Evolutionary conservation across 805 yeast species (phyloP).

Genomic region (Saturnispora zaruensis): DNA sequence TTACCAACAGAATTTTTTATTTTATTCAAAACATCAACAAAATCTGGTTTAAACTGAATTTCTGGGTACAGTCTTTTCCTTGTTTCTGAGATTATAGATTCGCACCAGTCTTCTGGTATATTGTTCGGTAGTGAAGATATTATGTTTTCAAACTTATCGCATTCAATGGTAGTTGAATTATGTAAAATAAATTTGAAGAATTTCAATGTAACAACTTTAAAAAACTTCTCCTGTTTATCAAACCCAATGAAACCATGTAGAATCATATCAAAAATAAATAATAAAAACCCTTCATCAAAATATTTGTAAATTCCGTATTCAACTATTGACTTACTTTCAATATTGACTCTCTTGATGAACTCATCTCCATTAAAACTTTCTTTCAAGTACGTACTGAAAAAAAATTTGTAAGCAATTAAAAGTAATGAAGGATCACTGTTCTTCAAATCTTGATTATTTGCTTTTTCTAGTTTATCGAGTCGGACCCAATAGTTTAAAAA

Average conservation of each 20-base stretch:
- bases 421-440: constrained; percentile 2
- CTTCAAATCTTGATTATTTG: constrained; percentile 1
- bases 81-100: neutral
- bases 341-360: constrained; percentile 3
- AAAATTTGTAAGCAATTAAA: constrained; percentile 1
- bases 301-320: constrained; percentile 2
- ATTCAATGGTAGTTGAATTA: neutral
- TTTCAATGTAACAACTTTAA: neutral
- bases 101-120: constrained; percentile 7
- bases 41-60: neutral
- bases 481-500: constrained; percentile 7
- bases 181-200: constrained; percentile 2
- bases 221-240: constrained; percentile 3
- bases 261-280: constrained; percentile 7
- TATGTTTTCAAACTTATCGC: constrained; percentile 1
- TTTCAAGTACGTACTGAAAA: constrained; percentile 8
- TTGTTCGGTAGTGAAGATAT: constrained; percentile 1
- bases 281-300: constrained; percentile 6
- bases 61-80: neutral
- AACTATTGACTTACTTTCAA: neutral
- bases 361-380: constrained; percentile 4
- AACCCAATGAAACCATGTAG: constrained; percentile 6
- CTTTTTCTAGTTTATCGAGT: neutral
- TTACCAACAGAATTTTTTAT: neutral
- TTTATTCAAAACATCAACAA: neutral